A percentile compares a stretch with the other conserved stretches of the same genome.
These are phyloP conservation scores for Eleusine coracana DNA, from an alignment of 176 grass and related monocot species.

Conservation along the genomic window DNA sequence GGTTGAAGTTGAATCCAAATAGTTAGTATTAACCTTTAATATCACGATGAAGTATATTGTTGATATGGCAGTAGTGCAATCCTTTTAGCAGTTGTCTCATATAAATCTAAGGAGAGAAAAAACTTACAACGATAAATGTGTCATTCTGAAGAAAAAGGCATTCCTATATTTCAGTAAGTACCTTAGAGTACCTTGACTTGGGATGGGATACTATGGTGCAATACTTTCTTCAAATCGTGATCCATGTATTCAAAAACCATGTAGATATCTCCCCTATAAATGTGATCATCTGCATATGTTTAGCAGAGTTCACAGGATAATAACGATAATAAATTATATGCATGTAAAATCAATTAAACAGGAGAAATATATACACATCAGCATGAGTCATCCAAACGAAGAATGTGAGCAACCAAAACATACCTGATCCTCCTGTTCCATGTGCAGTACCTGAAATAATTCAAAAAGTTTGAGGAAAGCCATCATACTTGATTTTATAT, in stretches of 20 bases:
- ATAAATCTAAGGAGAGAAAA: conserved; percentile 50
- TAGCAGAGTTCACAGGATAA: not conserved
- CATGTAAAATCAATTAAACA: conserved; percentile 12
- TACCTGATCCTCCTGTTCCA: conserved; percentile 54
- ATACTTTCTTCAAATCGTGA: conserved; percentile 78
- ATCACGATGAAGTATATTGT: conserved; percentile 83
- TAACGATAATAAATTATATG: conserved; percentile 6
- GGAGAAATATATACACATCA: conserved; percentile 19
- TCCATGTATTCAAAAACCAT: conserved; percentile 95
- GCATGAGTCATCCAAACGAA: conserved; percentile 2
- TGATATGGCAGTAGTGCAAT: conserved; percentile 81
- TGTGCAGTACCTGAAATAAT: conserved; percentile 48
- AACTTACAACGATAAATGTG: conserved; percentile 15
- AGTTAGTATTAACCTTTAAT: conserved; percentile 72
- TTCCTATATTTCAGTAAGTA: not conserved
- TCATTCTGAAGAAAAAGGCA: conserved; percentile 15
- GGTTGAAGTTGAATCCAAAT: conserved; percentile 32
- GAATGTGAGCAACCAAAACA: conserved; percentile 20
- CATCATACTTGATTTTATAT: not conserved
- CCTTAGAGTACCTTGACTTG: conserved; percentile 53
- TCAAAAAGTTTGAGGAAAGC: conserved; percentile 10
- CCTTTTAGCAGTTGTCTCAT: conserved; percentile 78
- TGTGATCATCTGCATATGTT: conserved; percentile 61
- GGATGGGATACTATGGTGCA: conserved; percentile 53
- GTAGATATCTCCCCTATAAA: conserved; percentile 80